Percentiles rank a stretch among this genome's conserved stretches.
These are phyloP conservation scores for Saccharomyces paradoxus DNA, from an alignment of 805 yeast genomes.

Conservation along the genomic window DNA sequence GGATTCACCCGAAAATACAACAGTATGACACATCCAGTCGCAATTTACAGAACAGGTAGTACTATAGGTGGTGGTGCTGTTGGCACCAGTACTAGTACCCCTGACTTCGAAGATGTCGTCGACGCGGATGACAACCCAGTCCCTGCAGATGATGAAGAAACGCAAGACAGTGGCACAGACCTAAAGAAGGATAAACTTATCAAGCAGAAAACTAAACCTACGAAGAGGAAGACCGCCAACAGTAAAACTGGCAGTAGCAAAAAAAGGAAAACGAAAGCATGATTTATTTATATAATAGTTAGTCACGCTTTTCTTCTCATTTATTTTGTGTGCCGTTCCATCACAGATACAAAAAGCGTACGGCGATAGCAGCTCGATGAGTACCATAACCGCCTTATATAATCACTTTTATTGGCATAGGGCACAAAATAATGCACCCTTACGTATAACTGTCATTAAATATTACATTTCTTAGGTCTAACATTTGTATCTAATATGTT, in stretches of 20 bases:
- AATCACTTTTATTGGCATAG: not conserved
- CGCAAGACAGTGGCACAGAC: constrained; percentile 26
- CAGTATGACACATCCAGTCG: constrained; percentile 67
- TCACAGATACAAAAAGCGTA: not conserved
- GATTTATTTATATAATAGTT: not conserved
- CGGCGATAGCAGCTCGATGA: not conserved
- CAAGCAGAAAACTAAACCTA: constrained; percentile 26
- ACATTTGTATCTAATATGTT: not conserved
- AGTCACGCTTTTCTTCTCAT: not conserved
- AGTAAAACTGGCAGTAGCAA: constrained; percentile 11
- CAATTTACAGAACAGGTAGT: constrained; percentile 68
- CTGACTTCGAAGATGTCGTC: constrained; percentile 32
- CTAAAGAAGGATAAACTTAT: constrained; percentile 32
- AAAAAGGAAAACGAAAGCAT: constrained; percentile 17
- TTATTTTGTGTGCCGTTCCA: not conserved
- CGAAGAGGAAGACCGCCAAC: constrained; percentile 21
- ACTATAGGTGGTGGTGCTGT: constrained; percentile 34
- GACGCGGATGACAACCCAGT: constrained; percentile 30
- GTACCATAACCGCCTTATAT: not conserved
- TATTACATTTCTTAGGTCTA: not conserved
- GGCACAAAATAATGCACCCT: not conserved
- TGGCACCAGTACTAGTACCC: constrained; percentile 14
- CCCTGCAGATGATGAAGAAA: constrained; percentile 23
- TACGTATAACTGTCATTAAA: not conserved
- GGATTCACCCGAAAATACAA: constrained; percentile 86